phyloP scores from a whole-genome alignment of 1,139 yeast genomes.

The Zygoascus hellenicus region DNA sequence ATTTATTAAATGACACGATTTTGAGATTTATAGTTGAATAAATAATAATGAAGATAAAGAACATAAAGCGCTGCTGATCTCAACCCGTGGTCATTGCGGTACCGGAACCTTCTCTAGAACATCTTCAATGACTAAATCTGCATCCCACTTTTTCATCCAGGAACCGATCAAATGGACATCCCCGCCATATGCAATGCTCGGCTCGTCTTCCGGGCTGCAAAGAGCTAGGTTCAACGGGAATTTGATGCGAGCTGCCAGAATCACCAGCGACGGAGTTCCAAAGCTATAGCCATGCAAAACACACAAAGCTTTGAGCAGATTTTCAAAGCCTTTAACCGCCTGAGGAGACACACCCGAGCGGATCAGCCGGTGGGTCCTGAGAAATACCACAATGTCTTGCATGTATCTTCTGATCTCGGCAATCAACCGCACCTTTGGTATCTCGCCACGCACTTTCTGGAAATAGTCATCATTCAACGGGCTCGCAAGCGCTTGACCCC shows the following conservation, averaged over 20 bases:
- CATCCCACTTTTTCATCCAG: slow-evolving; percentile 41
- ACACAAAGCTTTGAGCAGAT: slow-evolving; percentile 39
- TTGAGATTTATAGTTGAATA: neutral
- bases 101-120: slow-evolving; percentile 44
- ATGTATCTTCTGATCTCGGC: slow-evolving; percentile 49
- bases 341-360: slow-evolving; percentile 46
- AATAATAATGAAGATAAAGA: neutral
- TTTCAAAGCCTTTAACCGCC: slow-evolving; percentile 39
- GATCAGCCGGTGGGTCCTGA: slow-evolving; percentile 48
- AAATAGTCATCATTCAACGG: slow-evolving; percentile 4
- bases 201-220: slow-evolving; percentile 41
- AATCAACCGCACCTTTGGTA: slow-evolving; percentile 31
- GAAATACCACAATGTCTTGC: slow-evolving; percentile 47
- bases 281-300: slow-evolving; percentile 37
- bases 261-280: slow-evolving; percentile 48
- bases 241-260: slow-evolving; percentile 42
- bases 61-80: too few relatives aligned
- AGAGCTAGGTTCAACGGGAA: slow-evolving; percentile 43
- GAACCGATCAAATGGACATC: slow-evolving; percentile 39
- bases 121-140: slow-evolving; percentile 44
- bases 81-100: slow-evolving; percentile 33
- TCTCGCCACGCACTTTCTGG: slow-evolving; percentile 5
- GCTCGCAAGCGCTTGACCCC: neutral
- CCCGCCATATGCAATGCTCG: slow-evolving; percentile 49
- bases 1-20: neutral